These are phyloP conservation scores for Xylariaceae sp. DNA, from an alignment of 2,329 filamentous ascomycete genomes.

Conservation along the genomic window DNA sequence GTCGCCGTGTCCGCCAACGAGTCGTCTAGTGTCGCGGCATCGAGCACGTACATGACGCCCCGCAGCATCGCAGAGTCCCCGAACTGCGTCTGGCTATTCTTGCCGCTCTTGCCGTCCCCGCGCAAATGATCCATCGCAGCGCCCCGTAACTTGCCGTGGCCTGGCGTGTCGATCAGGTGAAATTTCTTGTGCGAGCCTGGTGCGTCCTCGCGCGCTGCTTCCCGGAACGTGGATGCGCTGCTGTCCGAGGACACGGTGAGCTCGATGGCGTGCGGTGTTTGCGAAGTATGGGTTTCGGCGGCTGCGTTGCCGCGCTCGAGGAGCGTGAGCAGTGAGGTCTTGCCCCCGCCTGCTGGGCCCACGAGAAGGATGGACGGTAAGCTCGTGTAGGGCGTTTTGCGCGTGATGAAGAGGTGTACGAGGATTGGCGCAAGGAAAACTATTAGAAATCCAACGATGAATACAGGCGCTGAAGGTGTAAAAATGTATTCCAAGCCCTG, in stretches of 20 bases:
- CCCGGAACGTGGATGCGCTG: conserved; percentile 54
- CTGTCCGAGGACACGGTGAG: conserved; percentile 58
- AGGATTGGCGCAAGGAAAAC: conserved; percentile 77
- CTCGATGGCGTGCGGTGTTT: conserved; percentile 58
- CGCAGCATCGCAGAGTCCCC: conserved; percentile 30
- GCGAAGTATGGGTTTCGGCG: conserved; percentile 62
- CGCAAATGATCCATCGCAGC: conserved; percentile 63
- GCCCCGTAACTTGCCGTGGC: conserved; percentile 90
- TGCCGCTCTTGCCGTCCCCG: conserved; percentile 4
- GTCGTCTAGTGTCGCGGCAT: conserved; percentile 73
- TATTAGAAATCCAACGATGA: conserved; percentile 73
- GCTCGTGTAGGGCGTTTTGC: conserved; percentile 67
- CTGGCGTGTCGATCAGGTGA: conserved; percentile 85
- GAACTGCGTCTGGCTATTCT: conserved; percentile 4
- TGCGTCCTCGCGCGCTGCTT: conserved; percentile 61
- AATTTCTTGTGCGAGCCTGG: conserved; percentile 70
- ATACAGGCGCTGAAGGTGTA: conserved; percentile 64
- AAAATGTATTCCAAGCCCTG: conserved; percentile 59
- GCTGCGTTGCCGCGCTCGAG: conserved; percentile 61
- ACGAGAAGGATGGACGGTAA: conserved; percentile 81
- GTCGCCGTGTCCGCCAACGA: conserved; percentile 75
- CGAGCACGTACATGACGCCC: conserved; percentile 87
- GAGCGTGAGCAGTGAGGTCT: conserved; percentile 86
- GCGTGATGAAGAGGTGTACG: conserved; percentile 78
- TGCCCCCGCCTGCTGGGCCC: conserved; percentile 83